Conservation (phyloP, 768 basidiomycete species). For the Bullera alba region DNA sequence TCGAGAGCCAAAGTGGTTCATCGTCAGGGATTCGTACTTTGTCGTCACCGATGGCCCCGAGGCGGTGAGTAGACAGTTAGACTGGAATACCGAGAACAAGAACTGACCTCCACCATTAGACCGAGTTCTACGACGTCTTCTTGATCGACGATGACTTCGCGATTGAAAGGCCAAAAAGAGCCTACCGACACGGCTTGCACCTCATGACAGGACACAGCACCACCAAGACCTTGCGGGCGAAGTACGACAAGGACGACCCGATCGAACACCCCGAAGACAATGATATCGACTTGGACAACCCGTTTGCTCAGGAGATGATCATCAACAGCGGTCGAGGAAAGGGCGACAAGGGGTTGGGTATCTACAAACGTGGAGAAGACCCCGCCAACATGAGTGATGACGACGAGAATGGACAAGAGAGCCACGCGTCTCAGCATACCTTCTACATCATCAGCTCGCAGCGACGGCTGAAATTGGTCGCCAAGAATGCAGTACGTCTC, state of each 20-base stretch:
- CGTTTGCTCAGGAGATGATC: conserved; percentile 31
- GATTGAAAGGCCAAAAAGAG: conserved; percentile 82
- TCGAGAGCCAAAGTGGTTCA: conserved; percentile 76
- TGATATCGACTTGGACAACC: conserved; percentile 30
- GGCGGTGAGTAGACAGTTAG: conserved; percentile 54
- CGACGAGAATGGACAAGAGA: conserved; percentile 51
- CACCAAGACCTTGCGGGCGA: background rate
- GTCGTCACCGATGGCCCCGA: conserved; percentile 80
- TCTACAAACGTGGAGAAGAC: too few relatives aligned
- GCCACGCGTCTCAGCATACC: conserved; percentile 81
- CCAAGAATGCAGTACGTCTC: conserved; percentile 68
- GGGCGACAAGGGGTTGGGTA: conserved; percentile 47
- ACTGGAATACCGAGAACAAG: background rate
- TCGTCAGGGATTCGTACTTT: conserved; percentile 83
- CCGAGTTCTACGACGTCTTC: conserved; percentile 89
- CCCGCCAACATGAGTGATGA: conserved; percentile 1
- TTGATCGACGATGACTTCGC: conserved; percentile 79
- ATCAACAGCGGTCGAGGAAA: conserved; percentile 35
- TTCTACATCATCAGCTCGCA: conserved; percentile 92
- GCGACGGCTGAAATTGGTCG: conserved; percentile 74
- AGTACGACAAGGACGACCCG: background rate
- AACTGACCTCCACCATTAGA: conserved; percentile 47
- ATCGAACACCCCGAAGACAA: conserved; percentile 18
- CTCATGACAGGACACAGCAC: conserved; percentile 51
- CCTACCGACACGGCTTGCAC: conserved; percentile 76